Percentiles rank a stretch among this genome's conserved stretches.
phyloP scores from a whole-genome alignment of 2,329 filamentous ascomycete genomes.

The Ceratocystiopsis minuta region DNA sequence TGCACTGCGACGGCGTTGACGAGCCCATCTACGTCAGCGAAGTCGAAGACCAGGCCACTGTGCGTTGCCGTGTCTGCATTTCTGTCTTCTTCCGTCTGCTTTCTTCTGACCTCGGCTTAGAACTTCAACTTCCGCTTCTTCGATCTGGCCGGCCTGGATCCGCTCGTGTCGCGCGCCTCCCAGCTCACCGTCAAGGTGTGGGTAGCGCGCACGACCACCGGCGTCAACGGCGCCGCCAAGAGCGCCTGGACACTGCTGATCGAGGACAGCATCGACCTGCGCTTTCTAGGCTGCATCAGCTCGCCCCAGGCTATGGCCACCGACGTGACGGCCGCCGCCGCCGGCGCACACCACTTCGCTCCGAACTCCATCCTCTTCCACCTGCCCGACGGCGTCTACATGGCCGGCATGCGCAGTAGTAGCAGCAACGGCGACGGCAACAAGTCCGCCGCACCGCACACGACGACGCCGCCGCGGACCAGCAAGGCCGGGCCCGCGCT shows the following conservation, averaged over 20 bases:
- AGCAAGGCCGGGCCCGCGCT: slow-evolving; percentile 33
- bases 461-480: slow-evolving; percentile 13
- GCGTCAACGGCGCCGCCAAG: slow-evolving; percentile 5
- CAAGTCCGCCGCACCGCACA: not conserved
- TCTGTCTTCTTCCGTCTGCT: not conserved
- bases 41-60: slow-evolving; percentile 55
- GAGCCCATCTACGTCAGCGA: slow-evolving; percentile 88
- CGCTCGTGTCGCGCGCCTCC: slow-evolving; percentile 46
- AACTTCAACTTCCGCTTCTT: slow-evolving; percentile 85
- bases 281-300: slow-evolving; percentile 61
- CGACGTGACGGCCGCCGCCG: slow-evolving; percentile 15
- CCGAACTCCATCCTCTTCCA: slow-evolving; percentile 52
- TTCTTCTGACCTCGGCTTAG: slow-evolving; percentile 15
- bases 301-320: slow-evolving; percentile 28
- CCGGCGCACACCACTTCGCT: slow-evolving; percentile 36
- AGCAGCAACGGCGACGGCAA: slow-evolving; percentile 6
- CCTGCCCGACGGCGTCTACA: slow-evolving; percentile 5
- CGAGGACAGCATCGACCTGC: slow-evolving; percentile 53
- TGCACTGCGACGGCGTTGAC: slow-evolving; percentile 48
- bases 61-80: too few species aligned
- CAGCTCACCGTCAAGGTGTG: slow-evolving; percentile 55
- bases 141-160: slow-evolving; percentile 47
- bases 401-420: slow-evolving; percentile 25
- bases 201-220: slow-evolving; percentile 32
- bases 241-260: slow-evolving; percentile 44